Evolutionary conservation across 2,329 filamentous ascomycete species (phyloP).

Genomic region (Cytospora paraplurivora): DNA sequence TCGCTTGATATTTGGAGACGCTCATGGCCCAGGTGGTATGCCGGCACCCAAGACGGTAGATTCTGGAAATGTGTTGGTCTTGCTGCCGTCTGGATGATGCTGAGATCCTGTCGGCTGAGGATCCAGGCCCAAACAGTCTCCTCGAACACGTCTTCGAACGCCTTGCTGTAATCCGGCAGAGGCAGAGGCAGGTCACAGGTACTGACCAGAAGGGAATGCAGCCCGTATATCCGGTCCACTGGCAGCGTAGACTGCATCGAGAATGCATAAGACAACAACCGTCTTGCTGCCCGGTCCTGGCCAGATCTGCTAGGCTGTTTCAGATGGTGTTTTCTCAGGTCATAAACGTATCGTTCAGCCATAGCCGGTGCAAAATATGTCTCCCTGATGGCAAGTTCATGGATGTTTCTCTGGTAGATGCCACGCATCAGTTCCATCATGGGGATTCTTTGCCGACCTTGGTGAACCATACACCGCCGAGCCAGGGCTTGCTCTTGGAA

Average conservation of each 20-base stretch:
- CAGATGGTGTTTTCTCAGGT: not conserved
- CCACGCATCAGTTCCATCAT: not conserved
- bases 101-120: not conserved
- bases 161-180: conserved; percentile 4
- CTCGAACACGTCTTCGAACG: not conserved
- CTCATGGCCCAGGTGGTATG: not conserved
- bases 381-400: no score
- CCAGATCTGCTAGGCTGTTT: not conserved
- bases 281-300: not conserved
- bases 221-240: conserved; percentile 3
- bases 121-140: conserved; percentile 3
- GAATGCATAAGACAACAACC: not conserved
- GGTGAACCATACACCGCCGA: not conserved
- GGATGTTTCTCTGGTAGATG: no score
- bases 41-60: conserved; percentile 11
- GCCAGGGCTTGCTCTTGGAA: conserved; percentile 9
- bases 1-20: no score
- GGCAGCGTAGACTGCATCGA: not conserved
- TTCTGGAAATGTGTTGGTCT: not conserved
- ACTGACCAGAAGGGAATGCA: not conserved
- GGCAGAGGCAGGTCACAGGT: not conserved
- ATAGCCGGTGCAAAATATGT: no score
- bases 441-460: not conserved
- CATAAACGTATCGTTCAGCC: not conserved
- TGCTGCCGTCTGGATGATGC: conserved; percentile 2